These are phyloP conservation scores for Claviceps purpurea DNA, from an alignment of 2,329 filamentous ascomycete genomes.

Conservation along the genomic window DNA sequence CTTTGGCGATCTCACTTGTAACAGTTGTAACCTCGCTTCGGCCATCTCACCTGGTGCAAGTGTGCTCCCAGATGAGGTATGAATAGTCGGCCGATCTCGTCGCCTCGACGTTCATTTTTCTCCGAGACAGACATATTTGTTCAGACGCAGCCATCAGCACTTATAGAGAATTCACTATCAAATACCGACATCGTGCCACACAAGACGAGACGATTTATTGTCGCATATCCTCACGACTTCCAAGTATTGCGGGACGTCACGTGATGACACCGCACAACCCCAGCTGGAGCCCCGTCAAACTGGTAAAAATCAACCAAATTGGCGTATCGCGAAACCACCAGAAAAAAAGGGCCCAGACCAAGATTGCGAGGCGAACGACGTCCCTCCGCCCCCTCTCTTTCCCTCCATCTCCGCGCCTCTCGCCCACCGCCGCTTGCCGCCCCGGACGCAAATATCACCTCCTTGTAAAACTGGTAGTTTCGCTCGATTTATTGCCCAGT, in stretches of 20 bases:
- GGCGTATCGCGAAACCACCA: conserved; percentile 18
- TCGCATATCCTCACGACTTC: conserved; percentile 26
- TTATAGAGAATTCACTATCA: too few relatives aligned
- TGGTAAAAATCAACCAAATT: conserved; percentile 28
- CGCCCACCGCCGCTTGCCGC: conserved; percentile 9
- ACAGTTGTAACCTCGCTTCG: too few relatives aligned
- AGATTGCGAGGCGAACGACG: background rate
- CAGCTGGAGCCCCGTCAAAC: conserved; percentile 25
- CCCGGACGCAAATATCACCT: conserved; percentile 1
- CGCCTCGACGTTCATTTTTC: too few relatives aligned
- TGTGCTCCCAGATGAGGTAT: too few relatives aligned
- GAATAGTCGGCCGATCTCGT: too few relatives aligned
- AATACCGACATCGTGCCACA: too few relatives aligned
- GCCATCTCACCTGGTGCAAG: too few relatives aligned
- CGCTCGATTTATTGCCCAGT: conserved; percentile 31
- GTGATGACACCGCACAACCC: conserved; percentile 36
- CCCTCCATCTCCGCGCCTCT: conserved; percentile 7
- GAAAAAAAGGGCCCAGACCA: conserved; percentile 1
- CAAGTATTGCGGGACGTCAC: conserved; percentile 13
- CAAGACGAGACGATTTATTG: too few relatives aligned
- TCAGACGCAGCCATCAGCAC: too few relatives aligned
- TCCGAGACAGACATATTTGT: too few relatives aligned
- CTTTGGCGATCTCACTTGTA: too few relatives aligned
- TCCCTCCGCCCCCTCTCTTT: background rate
- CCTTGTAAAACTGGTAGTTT: conserved; percentile 4